Conservation (phyloP, 2,329 filamentous ascomycete species). For the Penicillium griseofulvum region DNA sequence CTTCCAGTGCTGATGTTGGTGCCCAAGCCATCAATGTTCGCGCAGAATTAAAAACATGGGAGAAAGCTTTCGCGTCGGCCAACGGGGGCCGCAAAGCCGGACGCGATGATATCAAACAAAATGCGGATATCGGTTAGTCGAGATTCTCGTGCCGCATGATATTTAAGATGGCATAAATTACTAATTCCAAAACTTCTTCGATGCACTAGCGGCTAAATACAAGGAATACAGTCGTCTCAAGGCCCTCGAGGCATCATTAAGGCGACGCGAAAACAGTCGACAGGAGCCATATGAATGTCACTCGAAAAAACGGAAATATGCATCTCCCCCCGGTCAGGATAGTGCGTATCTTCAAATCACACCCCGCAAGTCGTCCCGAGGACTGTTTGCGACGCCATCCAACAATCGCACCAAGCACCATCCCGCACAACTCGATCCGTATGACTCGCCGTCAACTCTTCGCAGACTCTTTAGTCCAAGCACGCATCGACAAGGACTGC, state of each 20-base stretch:
- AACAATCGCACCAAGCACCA: constrained; percentile 30
- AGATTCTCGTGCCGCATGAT: neutral
- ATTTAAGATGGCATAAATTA: neutral
- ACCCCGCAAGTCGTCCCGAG: constrained; percentile 36
- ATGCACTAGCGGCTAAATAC: constrained; percentile 45
- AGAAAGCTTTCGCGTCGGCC: constrained; percentile 44
- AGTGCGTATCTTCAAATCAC: constrained; percentile 23
- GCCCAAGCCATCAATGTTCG: constrained; percentile 37
- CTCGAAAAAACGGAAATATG: constrained; percentile 35
- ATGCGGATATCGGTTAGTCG: constrained; percentile 43
- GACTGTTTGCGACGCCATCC: constrained; percentile 34
- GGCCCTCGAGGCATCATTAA: constrained; percentile 30
- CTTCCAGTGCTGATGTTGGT: constrained; percentile 25
- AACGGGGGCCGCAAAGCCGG: constrained; percentile 47
- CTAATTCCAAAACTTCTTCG: neutral
- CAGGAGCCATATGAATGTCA: constrained; percentile 15
- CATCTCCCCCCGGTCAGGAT: constrained; percentile 29
- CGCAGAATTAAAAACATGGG: constrained; percentile 48
- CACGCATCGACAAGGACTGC: constrained; percentile 27
- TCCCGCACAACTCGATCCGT: constrained; percentile 44
- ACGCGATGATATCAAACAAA: constrained; percentile 49
- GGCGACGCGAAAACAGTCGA: constrained; percentile 20
- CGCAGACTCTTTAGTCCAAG: constrained; percentile 39
- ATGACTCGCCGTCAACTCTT: constrained; percentile 43
- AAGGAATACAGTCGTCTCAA: constrained; percentile 48